Conservation (phyloP, 2,329 filamentous ascomycete species). For the Ploettnerulaceae sp. region DNA sequence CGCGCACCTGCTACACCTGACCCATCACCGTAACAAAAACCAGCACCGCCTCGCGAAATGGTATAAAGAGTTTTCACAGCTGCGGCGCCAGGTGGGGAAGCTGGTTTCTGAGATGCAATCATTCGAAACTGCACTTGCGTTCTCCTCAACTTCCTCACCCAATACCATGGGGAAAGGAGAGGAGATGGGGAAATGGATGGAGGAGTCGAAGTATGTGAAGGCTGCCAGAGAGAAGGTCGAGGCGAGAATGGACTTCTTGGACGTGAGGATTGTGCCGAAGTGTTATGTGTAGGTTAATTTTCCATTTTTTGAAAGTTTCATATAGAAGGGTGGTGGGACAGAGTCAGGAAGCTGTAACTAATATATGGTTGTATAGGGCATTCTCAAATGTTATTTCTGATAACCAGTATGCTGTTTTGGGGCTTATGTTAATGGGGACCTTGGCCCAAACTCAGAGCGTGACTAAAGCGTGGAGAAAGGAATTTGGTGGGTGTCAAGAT, state of each 20-base stretch:
- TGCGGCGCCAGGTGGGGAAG: conserved; percentile 61
- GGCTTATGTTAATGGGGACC: conserved; percentile 61
- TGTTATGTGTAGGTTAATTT: conserved; percentile 42
- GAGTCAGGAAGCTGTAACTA: conserved; percentile 4
- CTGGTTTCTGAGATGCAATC: conserved; percentile 42
- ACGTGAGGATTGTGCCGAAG: conserved; percentile 37
- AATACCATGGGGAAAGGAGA: not conserved
- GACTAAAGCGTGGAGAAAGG: not conserved
- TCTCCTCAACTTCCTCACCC: conserved; percentile 3
- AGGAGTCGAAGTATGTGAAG: conserved; percentile 19
- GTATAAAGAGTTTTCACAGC: conserved; percentile 69
- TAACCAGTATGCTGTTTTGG: conserved; percentile 66
- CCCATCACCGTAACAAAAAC: conserved; percentile 83
- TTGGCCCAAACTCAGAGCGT: too few relatives aligned
- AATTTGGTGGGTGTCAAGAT: not conserved
- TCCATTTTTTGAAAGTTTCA: conserved; percentile 31
- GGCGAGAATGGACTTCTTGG: conserved; percentile 38
- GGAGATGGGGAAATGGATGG: conserved; percentile 11
- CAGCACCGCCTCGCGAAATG: conserved; percentile 79
- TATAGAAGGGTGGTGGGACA: not conserved
- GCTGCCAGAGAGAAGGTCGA: conserved; percentile 31
- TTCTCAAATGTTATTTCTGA: conserved; percentile 70
- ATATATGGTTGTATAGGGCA: conserved; percentile 38
- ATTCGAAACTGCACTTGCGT: conserved; percentile 12
- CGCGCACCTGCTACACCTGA: conserved; percentile 59